phyloP scores from a whole-genome alignment of 2,329 filamentous ascomycete species.

The Coniella vitis region DNA sequence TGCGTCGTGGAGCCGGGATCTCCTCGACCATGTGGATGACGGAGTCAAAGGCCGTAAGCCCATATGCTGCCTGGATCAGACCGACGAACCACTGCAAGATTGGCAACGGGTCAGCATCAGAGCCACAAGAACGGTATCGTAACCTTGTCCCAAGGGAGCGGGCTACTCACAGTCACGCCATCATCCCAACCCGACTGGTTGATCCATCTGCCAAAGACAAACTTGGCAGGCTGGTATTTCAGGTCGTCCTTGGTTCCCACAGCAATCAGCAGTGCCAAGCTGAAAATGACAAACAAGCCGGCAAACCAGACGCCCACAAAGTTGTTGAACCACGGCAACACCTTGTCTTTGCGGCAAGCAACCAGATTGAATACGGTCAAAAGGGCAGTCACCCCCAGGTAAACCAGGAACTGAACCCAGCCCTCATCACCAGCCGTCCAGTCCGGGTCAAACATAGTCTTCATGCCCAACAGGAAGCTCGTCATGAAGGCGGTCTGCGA shows the following conservation, averaged over 20 bases:
- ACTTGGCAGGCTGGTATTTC: slow-evolving; percentile 40
- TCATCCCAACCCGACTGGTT: slow-evolving; percentile 46
- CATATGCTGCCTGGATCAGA: slow-evolving; percentile 50
- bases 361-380: slow-evolving; percentile 10
- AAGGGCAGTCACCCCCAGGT: slow-evolving; percentile 31
- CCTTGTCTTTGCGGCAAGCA: slow-evolving; percentile 39
- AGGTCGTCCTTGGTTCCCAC: slow-evolving; percentile 39
- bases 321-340: slow-evolving; percentile 48
- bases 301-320: slow-evolving; percentile 40
- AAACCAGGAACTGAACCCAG: slow-evolving; percentile 50
- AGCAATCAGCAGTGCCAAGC: slow-evolving; percentile 43
- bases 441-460: slow-evolving; percentile 42
- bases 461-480: slow-evolving; percentile 50
- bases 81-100: slow-evolving; percentile 46
- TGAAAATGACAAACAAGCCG: slow-evolving; percentile 44
- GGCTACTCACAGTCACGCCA: slow-evolving; percentile 32
- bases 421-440: slow-evolving; percentile 32
- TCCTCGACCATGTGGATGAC: slow-evolving; percentile 54
- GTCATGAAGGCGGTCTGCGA: slow-evolving; percentile 53
- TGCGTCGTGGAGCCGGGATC: slow-evolving; percentile 43
- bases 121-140: neutral
- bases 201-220: slow-evolving; percentile 47
- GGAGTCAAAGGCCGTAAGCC: slow-evolving; percentile 50
- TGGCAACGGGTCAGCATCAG: neutral
- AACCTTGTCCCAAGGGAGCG: neutral